phyloP scores from a whole-genome alignment of 2,329 filamentous ascomycete species.

The Claviceps sp. region DNA sequence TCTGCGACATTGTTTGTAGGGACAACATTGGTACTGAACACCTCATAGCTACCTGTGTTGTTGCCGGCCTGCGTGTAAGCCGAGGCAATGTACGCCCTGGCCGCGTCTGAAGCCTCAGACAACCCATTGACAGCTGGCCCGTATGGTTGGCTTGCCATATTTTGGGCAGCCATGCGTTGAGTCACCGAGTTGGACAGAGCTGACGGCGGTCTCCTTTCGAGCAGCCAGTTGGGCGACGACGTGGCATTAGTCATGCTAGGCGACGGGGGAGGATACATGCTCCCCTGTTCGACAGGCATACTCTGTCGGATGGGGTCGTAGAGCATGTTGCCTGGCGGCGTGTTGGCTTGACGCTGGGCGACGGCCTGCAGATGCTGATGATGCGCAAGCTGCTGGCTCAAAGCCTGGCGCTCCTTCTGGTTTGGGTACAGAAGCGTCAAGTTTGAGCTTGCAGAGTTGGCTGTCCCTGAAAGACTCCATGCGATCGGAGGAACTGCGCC shows the following conservation, averaged over 20 bases:
- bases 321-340: slow-evolving; percentile 43
- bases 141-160: slow-evolving; percentile 9
- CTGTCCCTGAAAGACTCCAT: slow-evolving; percentile 79
- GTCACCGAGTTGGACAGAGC: slow-evolving; percentile 7
- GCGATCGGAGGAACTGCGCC: slow-evolving; percentile 42
- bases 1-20: slow-evolving; percentile 29
- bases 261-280: slow-evolving; percentile 37
- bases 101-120: slow-evolving; percentile 13
- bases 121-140: slow-evolving; percentile 16
- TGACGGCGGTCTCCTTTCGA: slow-evolving; percentile 14
- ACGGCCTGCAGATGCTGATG: slow-evolving; percentile 2
- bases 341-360: slow-evolving; percentile 24
- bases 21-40: slow-evolving; percentile 23
- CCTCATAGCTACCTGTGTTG: slow-evolving; percentile 28
- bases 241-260: slow-evolving; percentile 34
- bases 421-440: slow-evolving; percentile 69
- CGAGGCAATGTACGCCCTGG: slow-evolving; percentile 20
- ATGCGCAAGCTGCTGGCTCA: slow-evolving; percentile 2
- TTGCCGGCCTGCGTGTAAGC: slow-evolving; percentile 30
- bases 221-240: slow-evolving; percentile 24
- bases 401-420: slow-evolving; percentile 4
- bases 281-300: slow-evolving; percentile 29
- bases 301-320: slow-evolving; percentile 47
- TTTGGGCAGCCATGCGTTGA: too few relatives aligned
- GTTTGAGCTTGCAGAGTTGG: slow-evolving; percentile 73